phyloP scores from a whole-genome alignment of 78 protist species.

The Trichosphaerium sp. region DNA sequence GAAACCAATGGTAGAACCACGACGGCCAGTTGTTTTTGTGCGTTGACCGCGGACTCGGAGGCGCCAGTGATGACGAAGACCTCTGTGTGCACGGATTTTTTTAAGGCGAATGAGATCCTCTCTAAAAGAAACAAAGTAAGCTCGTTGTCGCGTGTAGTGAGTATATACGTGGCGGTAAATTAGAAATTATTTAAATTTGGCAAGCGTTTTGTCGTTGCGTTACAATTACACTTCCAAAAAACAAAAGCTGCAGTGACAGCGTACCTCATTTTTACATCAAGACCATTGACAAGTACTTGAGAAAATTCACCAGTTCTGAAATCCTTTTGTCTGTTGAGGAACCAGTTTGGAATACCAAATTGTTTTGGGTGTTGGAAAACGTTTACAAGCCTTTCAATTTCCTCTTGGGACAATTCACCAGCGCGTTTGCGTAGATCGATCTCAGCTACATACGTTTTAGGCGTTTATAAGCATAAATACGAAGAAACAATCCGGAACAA shows the following conservation, averaged over 20 bases:
- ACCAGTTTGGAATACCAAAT: constrained; percentile 98
- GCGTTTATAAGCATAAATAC: no score
- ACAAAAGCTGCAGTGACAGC: no score
- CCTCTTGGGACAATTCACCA: constrained; percentile 93
- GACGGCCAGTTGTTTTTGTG: constrained; percentile 99
- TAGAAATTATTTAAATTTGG: no score
- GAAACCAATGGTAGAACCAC: no score
- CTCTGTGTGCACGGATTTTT: constrained; percentile 95
- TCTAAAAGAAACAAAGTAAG: no score
- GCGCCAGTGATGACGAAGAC: constrained; percentile 96
- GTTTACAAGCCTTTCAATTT: constrained; percentile 85
- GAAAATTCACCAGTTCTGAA: constrained; percentile 77
- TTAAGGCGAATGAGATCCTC: constrained; percentile 96
- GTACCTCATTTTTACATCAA: constrained; percentile 82
- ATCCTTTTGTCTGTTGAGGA: constrained; percentile 94
- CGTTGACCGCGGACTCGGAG: constrained; percentile 99
- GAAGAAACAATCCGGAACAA: no score
- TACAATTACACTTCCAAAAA: no score
- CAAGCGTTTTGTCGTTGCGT: no score
- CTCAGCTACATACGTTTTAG: no score
- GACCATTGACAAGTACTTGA: constrained; percentile 73
- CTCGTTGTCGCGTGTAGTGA: no score
- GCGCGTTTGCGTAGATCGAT: no score
- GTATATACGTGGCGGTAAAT: no score
- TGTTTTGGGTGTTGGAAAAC: constrained; percentile 93